Percentiles rank a stretch among this genome's conserved stretches.
Conservation (phyloP, 1,284 basidiomycete species). For the Naganishia cerealis region DNA sequence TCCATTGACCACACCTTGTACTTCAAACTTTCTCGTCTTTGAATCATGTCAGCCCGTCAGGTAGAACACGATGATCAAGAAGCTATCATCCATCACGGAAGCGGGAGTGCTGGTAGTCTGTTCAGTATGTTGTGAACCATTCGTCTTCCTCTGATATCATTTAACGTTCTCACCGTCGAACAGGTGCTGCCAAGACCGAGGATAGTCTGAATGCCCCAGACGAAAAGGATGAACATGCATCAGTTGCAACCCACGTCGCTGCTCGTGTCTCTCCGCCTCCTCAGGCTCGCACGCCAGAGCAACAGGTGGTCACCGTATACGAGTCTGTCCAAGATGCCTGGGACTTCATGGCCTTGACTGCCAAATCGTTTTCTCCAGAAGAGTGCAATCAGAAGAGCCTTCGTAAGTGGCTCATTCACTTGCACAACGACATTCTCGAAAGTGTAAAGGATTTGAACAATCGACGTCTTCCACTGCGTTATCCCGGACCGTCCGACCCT, state of each 20-base stretch:
- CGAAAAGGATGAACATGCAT: not conserved
- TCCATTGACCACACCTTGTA: not conserved
- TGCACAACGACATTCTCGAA: constrained; percentile 20
- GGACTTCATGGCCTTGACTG: constrained; percentile 17
- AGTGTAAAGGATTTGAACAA: constrained; percentile 22
- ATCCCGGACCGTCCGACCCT: constrained; percentile 13
- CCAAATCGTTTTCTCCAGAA: constrained; percentile 13
- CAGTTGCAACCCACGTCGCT: not conserved
- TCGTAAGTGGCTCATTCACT: constrained; percentile 18
- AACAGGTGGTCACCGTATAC: constrained; percentile 1
- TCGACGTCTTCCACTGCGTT: constrained; percentile 15
- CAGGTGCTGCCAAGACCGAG: constrained; percentile 17
- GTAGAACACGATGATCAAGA: constrained; percentile 19
- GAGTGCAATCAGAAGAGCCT: constrained; percentile 9
- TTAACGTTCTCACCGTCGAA: not conserved
- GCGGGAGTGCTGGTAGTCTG: constrained; percentile 15
- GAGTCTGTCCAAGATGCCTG: constrained; percentile 11
- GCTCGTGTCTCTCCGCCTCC: constrained; percentile 1
- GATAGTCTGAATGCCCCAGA: not conserved
- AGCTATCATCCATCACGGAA: constrained; percentile 3
- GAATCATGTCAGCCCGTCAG: constrained; percentile 2
- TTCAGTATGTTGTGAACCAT: constrained; percentile 10
- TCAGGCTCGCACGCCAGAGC: not conserved
- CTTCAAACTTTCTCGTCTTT: not conserved
- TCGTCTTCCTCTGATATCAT: too few species aligned